These are phyloP conservation scores for Penicillium soppii DNA, from an alignment of 495 filamentous ascomycete species.

Conservation along the genomic window DNA sequence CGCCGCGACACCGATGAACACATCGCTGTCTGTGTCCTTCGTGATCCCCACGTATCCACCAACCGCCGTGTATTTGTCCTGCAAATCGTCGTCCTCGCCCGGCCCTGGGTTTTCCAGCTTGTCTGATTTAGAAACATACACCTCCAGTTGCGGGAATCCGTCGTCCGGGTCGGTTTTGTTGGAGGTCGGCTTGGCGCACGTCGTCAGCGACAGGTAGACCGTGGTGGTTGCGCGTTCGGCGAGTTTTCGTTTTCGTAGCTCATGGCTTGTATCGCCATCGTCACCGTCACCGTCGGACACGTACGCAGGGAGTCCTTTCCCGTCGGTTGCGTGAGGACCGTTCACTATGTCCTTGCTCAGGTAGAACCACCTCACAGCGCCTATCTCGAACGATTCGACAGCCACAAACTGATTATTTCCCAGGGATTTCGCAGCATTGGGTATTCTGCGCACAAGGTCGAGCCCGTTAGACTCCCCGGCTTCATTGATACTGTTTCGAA, in stretches of 20 bases:
- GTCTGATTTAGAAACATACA: slow-evolving; percentile 71
- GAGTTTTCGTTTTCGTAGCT: slow-evolving; percentile 22
- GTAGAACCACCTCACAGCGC: slow-evolving; percentile 56
- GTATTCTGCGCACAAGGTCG: slow-evolving; percentile 62
- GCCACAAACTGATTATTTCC: slow-evolving; percentile 62
- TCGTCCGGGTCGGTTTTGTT: slow-evolving; percentile 30
- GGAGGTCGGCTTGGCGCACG: slow-evolving; percentile 68
- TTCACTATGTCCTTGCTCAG: slow-evolving; percentile 46
- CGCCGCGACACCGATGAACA: slow-evolving; percentile 75
- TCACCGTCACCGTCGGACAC: slow-evolving; percentile 13
- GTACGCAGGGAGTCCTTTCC: slow-evolving; percentile 39
- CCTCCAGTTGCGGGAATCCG: slow-evolving; percentile 65
- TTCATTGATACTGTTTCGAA: slow-evolving; percentile 26
- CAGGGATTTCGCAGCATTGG: slow-evolving; percentile 46
- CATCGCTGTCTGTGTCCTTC: slow-evolving; percentile 48
- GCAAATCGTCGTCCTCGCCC: slow-evolving; percentile 36
- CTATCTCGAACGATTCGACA: slow-evolving; percentile 55
- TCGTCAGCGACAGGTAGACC: slow-evolving; percentile 78
- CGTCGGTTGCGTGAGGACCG: slow-evolving; percentile 27
- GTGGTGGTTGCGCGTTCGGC: slow-evolving; percentile 37
- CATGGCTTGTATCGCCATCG: slow-evolving; percentile 7
- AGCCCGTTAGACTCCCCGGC: slow-evolving; percentile 47
- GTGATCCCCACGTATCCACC: slow-evolving; percentile 56
- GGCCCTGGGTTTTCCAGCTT: slow-evolving; percentile 70
- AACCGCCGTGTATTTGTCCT: slow-evolving; percentile 44